Conservation (phyloP, 2,329 filamentous ascomycete species). For the Coniosporium tulheliwenetii region DNA sequence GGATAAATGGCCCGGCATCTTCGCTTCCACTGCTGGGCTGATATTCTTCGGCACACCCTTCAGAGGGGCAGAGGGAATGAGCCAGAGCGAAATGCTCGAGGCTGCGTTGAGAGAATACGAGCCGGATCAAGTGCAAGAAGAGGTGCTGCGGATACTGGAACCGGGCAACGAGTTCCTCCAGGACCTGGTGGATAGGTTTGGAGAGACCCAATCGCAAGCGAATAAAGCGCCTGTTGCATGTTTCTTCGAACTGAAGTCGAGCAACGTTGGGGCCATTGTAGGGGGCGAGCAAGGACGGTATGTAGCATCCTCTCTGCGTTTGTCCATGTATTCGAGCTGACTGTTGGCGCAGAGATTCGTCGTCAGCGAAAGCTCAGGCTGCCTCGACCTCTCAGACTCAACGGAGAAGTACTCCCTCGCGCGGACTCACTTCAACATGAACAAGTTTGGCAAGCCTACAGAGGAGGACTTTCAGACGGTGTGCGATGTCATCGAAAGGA, state of each 20-base stretch:
- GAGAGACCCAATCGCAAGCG: constrained; percentile 5
- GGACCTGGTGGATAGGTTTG: no score
- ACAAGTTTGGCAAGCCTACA: not conserved
- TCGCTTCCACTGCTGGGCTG: no score
- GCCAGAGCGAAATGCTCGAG: constrained; percentile 12
- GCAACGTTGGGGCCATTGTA: constrained; percentile 13
- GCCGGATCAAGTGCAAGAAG: constrained; percentile 9
- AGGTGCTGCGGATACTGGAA: constrained; percentile 9
- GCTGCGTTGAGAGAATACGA: no score
- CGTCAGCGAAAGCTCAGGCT: constrained; percentile 10
- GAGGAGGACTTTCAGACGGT: not conserved
- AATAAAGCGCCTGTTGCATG: constrained; percentile 9
- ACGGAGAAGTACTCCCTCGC: not conserved
- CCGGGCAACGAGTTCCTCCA: constrained; percentile 11
- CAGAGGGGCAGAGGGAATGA: constrained; percentile 11
- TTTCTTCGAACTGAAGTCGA: constrained; percentile 12
- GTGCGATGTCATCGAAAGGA: not conserved
- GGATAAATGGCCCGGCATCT: constrained; percentile 6
- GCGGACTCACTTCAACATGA: not conserved
- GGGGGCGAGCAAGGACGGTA: constrained; percentile 9
- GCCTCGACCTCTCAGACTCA: no score
- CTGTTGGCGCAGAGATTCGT: constrained; percentile 6
- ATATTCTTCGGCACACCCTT: constrained; percentile 13
- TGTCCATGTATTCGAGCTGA: no score
- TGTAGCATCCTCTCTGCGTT: no score